phyloP scores from a whole-genome alignment of 2,329 filamentous ascomycete genomes.

The Chaetomiaceae sp. region DNA sequence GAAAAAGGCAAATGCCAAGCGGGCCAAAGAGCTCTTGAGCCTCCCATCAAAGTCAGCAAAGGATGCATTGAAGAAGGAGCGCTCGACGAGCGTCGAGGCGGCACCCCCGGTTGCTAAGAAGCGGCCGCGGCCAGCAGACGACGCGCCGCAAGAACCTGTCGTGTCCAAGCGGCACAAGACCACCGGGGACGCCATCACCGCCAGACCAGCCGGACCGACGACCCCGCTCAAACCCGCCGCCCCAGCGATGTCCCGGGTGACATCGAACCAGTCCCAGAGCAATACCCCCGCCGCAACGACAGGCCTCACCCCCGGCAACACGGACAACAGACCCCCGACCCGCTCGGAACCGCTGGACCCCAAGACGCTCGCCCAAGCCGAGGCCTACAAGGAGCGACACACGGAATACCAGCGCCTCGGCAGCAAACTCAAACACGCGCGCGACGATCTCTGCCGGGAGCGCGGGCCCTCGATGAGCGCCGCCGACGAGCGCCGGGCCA shows the following conservation, averaged over 20 bases:
- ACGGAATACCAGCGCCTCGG: constrained; percentile 39
- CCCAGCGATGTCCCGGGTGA: constrained; percentile 48
- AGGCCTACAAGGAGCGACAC: constrained; percentile 34
- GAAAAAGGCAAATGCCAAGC: constrained; percentile 42
- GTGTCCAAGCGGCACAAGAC: constrained; percentile 38
- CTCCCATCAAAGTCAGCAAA: constrained; percentile 38
- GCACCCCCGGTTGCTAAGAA: constrained; percentile 42
- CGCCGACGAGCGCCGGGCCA: constrained; percentile 38
- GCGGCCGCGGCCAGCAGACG: constrained; percentile 39
- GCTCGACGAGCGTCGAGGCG: constrained; percentile 40
- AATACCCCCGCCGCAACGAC: constrained; percentile 46
- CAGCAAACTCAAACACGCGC: constrained; percentile 49
- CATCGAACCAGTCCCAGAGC: constrained; percentile 49
- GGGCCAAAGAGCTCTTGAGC: constrained; percentile 43
- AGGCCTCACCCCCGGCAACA: constrained; percentile 38
- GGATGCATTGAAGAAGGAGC: constrained; percentile 38
- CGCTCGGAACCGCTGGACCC: constrained; percentile 32
- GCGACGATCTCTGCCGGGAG: constrained; percentile 41
- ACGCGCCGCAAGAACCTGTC: constrained; percentile 34
- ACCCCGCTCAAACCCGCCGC: constrained; percentile 48
- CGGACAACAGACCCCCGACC: constrained; percentile 36
- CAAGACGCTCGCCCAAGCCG: constrained; percentile 26
- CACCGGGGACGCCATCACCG: constrained; percentile 30
- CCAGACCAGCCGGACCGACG: constrained; percentile 38
- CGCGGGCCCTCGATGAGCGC: constrained; percentile 26